Evolutionary conservation across 1,139 yeast genomes (phyloP), one percentile per base, ranked within the genome.

Genomic region (Magnusiomyces paraingens): DNA sequence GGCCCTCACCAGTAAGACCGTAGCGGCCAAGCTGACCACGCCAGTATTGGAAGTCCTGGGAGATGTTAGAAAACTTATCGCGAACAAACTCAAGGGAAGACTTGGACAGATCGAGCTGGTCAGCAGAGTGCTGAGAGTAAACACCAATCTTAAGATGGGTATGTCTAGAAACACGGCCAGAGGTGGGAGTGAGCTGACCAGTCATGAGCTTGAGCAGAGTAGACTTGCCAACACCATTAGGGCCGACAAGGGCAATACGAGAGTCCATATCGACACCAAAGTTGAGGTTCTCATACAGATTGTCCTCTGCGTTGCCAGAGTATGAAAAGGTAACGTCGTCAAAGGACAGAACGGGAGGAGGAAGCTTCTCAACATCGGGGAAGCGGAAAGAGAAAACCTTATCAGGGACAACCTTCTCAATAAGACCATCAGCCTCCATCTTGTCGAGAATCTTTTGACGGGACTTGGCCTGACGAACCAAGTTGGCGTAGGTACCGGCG

Each of bases 201-300:
- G 96, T 95, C 95, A 94, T 93, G 68, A 93, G 80, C 73, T 93
- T 93, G 70, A 93, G 83, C 70, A 93, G 77, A 22, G 99, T 93
- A 53, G 98, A 91, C 75, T 93, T 93, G 79, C 99, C 99, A 64
- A 93, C 91, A 86, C 99, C 99, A 74, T 93, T 93, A 70, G 99
- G 98, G 47, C 99, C 99, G 58, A 93, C 99, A 57, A 93, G 80
- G 49, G 99, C 99, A 67, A 91, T 84, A 78, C 99, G 86, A 44
- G 98, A 90, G 74, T 93, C 99, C 98, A 93, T 91, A 79, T 94
- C 99, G 60, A 93, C 93, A 85, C 99, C 99, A 66, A 93, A 93
- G 70, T 90, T 94, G 70, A 93, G 81, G 70, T 87, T 74, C 70
- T 87, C 90, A 74, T 93, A 93, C 66, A 93, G 79, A 73, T 91